Percentiles rank a stretch among this genome's conserved stretches.
Conservation (phyloP, 371 early-diverging fungal genomes). For the Funneliformis caledonium region DNA sequence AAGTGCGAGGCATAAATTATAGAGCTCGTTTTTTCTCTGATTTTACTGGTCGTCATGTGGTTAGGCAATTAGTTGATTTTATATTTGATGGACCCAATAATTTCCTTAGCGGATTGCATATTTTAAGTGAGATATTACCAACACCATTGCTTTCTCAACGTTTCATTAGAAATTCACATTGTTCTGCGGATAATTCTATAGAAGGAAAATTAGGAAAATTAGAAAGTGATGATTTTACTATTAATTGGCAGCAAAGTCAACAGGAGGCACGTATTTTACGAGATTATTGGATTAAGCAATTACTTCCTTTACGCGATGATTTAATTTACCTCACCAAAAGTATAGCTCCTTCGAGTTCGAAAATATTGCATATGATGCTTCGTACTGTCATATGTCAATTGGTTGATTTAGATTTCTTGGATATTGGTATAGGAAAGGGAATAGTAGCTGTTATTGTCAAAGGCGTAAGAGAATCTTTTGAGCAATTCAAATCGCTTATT, state of each 20-base stretch:
- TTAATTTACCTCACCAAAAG: slow-evolving; percentile 20
- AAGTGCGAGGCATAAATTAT: background rate
- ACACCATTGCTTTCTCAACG: slow-evolving; percentile 9
- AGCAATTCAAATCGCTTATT: background rate
- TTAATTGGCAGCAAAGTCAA: background rate
- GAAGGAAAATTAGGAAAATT: background rate
- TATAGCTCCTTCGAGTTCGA: slow-evolving; percentile 33
- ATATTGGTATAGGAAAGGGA: slow-evolving; percentile 21
- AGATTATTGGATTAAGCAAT: slow-evolving; percentile 38
- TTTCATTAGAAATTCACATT: too few relatives aligned
- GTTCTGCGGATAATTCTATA: background rate
- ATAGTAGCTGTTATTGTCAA: slow-evolving; percentile 19
- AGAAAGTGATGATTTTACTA: background rate
- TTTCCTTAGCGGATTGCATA: slow-evolving; percentile 36
- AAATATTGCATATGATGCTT: slow-evolving; percentile 35
- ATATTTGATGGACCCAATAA: slow-evolving; percentile 39
- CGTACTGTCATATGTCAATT: slow-evolving; percentile 33
- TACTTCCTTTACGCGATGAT: slow-evolving; percentile 39
- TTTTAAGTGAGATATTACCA: slow-evolving; percentile 37
- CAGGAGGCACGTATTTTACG: slow-evolving; percentile 1
- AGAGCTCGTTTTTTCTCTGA: slow-evolving; percentile 33
- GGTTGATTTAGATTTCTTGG: slow-evolving; percentile 28
- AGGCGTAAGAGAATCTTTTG: slow-evolving; percentile 18
- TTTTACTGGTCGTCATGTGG: slow-evolving; percentile 36
- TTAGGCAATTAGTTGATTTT: slow-evolving; percentile 36